Base-by-base conservation (phyloP, 176 grass and related monocot genomes). In the Eleusine indica region DNA sequence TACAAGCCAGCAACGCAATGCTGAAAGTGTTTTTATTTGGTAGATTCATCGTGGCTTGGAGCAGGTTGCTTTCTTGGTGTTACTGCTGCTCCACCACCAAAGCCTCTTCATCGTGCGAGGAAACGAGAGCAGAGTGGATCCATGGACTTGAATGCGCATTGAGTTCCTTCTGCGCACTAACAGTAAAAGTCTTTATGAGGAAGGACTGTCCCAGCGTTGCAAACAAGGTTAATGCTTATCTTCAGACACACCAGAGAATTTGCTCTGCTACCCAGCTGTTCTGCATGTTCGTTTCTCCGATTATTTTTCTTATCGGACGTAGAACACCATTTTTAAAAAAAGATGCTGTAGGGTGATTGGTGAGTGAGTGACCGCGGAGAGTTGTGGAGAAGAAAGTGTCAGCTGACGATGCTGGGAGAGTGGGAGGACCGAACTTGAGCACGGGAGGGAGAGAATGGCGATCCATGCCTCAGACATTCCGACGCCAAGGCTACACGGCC, bases 111-210 rank as follows among this genome's bases (percentile, higher is more conserved):
- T 74, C 6, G 8, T 2, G n/a, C 1, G n/a, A 62, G 6, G 2
- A 61, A 25, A 61, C 7, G 58, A 28, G 21, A 13, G 61, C 49
- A 76, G 57, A 9, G 81, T 77, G 65, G 72, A 82, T 89, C 65
- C 83, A 81, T 4, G 46, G 30, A 11, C 46, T 42, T 90, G 73
- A 86, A 90, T 90, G 83, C 79, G 67, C 83, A 86, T 86, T 85
- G 54, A 90, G 73, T 67, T 67, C 39, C 6, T 3, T 47, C 47
- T 61, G 74, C 48, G 58, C 73, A 32, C 21, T 74, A 82, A 68
- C 60, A 73, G 74, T 77, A 35, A 42, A 73, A 82, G 79, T 32
- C 47, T 70, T 74, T 67, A 78, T 85, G 79, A 69, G 44, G 48
- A 72, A 41, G 58, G 78, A 82, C 78, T 66, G 66, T 28, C 48